Evolutionary conservation across 1,284 basidiomycete genomes (phyloP).

Genomic region (Moesziomyces globuligerus): DNA sequence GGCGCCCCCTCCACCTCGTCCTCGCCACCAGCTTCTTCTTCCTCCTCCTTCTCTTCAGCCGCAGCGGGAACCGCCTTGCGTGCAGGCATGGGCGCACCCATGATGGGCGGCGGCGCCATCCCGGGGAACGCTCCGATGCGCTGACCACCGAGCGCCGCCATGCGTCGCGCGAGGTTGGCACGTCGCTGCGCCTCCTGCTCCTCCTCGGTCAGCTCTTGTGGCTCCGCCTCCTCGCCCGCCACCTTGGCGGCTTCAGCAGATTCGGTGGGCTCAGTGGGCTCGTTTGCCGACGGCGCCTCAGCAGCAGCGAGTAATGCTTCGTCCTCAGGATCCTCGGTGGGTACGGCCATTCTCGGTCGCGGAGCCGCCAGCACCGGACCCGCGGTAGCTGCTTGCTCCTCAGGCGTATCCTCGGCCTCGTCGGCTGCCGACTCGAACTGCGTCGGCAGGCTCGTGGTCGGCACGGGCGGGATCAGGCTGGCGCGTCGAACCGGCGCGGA

Average conservation of each 20-base stretch:
- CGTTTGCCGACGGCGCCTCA: constrained; percentile 5
- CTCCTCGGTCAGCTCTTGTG: constrained; percentile 50
- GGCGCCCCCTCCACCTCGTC: constrained; percentile 40
- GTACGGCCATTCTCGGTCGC: constrained; percentile 43
- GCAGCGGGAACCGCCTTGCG: constrained; percentile 66
- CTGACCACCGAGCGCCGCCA: constrained; percentile 64
- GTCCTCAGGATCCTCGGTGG: constrained; percentile 53
- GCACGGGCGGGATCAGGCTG: constrained; percentile 34
- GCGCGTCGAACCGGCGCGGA: constrained; percentile 7
- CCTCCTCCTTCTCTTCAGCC: constrained; percentile 52
- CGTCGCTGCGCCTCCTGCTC: constrained; percentile 59
- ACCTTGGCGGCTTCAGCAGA: constrained; percentile 1
- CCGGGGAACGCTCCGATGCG: constrained; percentile 67
- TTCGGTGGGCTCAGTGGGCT: not conserved
- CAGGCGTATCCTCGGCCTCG: constrained; percentile 3
- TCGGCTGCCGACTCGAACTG: constrained; percentile 14
- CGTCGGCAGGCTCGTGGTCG: constrained; percentile 11
- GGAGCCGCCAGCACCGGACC: constrained; percentile 53
- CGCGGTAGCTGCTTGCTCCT: constrained; percentile 5
- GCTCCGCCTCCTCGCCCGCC: constrained; percentile 23
- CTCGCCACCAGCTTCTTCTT: constrained; percentile 67
- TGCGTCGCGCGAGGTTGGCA: constrained; percentile 58
- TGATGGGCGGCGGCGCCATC: constrained; percentile 73
- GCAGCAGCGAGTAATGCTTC: constrained; percentile 43
- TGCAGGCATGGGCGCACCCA: constrained; percentile 69